Conservation (phyloP, 306 rosid genomes). For the barrel medic (Medicago truncatula) region DNA sequence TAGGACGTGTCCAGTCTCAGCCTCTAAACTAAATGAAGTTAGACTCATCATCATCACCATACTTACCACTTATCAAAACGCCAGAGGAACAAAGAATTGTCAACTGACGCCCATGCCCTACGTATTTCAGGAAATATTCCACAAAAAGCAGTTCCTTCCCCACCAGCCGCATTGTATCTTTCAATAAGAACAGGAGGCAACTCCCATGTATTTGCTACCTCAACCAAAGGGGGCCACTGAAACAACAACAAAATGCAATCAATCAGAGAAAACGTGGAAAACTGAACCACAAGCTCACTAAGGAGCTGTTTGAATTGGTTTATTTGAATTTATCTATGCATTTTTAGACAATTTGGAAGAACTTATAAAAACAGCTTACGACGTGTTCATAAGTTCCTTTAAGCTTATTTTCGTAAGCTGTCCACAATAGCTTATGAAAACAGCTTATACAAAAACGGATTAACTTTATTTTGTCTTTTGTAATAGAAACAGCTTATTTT, state of each 20-base stretch:
- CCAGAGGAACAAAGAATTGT: conserved; percentile 94
- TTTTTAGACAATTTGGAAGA: no score
- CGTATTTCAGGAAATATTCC: conserved; percentile 95
- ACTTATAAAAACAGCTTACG: no score
- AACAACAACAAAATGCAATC: conserved; percentile 36
- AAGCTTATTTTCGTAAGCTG: no score
- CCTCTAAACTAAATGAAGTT: conserved; percentile 9
- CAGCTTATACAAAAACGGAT: no score
- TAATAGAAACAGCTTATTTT: no score
- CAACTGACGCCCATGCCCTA: conserved; percentile 97
- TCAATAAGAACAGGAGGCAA: conserved; percentile 91
- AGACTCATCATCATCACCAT: not conserved
- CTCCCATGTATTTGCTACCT: conserved; percentile 87
- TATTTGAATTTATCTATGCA: no score
- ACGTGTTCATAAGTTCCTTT: no score
- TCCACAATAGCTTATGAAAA: no score
- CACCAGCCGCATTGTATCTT: conserved; percentile 93
- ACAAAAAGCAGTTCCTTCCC: conserved; percentile 97
- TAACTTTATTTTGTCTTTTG: no score
- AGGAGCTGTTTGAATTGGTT: not conserved
- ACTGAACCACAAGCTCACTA: not conserved
- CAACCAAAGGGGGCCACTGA: conserved; percentile 97
- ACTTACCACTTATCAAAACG: conserved; percentile 96
- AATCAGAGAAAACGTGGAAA: conserved; percentile 2
- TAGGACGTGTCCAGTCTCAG: not conserved